phyloP scores from a whole-genome alignment of 2,329 filamentous ascomycete genomes.

The Claviceps cyperi region DNA sequence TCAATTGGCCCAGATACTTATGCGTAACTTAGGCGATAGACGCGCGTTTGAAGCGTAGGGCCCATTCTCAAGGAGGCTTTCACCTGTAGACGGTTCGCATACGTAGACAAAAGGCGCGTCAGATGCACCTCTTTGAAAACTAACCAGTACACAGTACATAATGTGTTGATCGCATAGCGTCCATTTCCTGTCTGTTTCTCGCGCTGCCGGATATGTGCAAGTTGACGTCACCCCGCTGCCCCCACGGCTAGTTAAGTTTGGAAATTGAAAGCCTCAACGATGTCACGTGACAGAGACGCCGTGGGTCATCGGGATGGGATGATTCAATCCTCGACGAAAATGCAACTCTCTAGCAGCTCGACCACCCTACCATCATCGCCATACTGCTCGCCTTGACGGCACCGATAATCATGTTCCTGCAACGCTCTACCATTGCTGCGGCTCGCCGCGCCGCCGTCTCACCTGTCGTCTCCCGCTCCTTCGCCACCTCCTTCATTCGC shows the following conservation, averaged over 20 bases:
- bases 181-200: no score
- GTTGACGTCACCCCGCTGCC: no score
- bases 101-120: no score
- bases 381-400: conserved; percentile 5
- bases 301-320: conserved; percentile 2
- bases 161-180: no score
- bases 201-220: no score
- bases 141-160: no score
- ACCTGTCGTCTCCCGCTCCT: conserved; percentile 41
- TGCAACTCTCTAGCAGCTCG: conserved; percentile 3
- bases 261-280: not conserved
- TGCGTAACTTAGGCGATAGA: no score
- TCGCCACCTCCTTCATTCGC: conserved; percentile 45
- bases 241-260: not conserved
- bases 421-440: conserved; percentile 46
- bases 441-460: conserved; percentile 43
- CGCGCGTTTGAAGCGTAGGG: no score
- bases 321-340: conserved; percentile 2
- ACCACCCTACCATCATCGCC: conserved; percentile 6
- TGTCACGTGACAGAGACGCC: conserved; percentile 5
- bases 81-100: no score
- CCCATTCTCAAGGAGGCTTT: no score
- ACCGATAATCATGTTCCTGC: conserved; percentile 43
- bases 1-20: conserved; percentile 30
- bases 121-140: no score